A percentile compares a stretch with the other conserved stretches of the same genome.
Conservation (phyloP, 1,284 basidiomycete genomes). For the Serendipita sp. region DNA sequence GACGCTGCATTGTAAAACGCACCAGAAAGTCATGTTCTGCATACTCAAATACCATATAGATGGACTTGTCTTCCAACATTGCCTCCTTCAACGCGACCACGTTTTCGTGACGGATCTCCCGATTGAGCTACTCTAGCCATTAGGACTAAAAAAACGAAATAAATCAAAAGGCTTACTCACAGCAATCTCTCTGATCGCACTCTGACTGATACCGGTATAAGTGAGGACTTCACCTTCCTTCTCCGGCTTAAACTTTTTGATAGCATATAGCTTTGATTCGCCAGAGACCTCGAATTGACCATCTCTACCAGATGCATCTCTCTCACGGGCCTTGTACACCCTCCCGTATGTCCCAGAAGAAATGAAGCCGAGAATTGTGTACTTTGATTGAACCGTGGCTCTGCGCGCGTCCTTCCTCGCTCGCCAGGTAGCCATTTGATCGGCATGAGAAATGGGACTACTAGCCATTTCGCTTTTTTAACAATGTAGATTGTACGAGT, state of each 20-base stretch:
- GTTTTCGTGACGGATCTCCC: slow-evolving; percentile 88
- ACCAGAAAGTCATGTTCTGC: slow-evolving; percentile 97
- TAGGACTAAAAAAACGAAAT: not conserved
- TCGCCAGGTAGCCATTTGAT: slow-evolving; percentile 77
- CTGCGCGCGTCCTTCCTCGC: slow-evolving; percentile 58
- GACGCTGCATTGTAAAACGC: slow-evolving; percentile 20
- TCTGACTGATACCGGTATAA: slow-evolving; percentile 96
- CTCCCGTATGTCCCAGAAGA: slow-evolving; percentile 96
- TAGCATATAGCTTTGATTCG: slow-evolving; percentile 68
- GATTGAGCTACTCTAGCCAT: slow-evolving; percentile 52
- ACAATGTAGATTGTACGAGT: too few species aligned
- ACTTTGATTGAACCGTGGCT: slow-evolving; percentile 61
- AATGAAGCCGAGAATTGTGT: slow-evolving; percentile 91
- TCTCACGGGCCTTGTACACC: slow-evolving; percentile 89
- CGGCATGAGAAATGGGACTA: slow-evolving; percentile 17
- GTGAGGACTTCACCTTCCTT: slow-evolving; percentile 89
- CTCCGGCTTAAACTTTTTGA: slow-evolving; percentile 99
- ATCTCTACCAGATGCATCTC: slow-evolving; percentile 22
- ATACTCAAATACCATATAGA: slow-evolving; percentile 98
- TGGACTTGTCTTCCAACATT: slow-evolving; percentile 93
- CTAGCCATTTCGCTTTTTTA: not conserved
- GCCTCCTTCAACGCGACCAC: slow-evolving; percentile 86
- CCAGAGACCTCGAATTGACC: slow-evolving; percentile 22
- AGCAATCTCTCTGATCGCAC: slow-evolving; percentile 90
- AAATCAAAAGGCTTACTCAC: slow-evolving; percentile 32